These are phyloP conservation scores for Candida silvatica DNA, from an alignment of 805 yeast genomes.

Conservation along the genomic window DNA sequence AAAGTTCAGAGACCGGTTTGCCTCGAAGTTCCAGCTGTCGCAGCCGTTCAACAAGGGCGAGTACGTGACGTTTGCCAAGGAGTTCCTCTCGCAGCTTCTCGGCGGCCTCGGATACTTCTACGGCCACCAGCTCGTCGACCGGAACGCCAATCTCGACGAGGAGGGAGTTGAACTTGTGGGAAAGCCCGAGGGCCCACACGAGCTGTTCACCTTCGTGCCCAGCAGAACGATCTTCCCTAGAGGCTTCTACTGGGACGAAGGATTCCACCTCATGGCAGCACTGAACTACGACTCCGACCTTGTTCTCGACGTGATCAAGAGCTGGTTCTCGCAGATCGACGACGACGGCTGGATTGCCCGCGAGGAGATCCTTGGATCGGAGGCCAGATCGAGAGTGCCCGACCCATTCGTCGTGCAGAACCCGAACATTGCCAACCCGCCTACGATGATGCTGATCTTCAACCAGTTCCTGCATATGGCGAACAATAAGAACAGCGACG, in stretches of 20 bases:
- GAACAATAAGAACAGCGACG: constrained; percentile 11
- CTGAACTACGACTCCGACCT: constrained; percentile 78
- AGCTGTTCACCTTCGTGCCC: constrained; percentile 78
- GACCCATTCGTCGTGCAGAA: constrained; percentile 74
- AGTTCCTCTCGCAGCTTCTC: constrained; percentile 68
- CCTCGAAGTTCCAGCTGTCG: constrained; percentile 36
- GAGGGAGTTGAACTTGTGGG: constrained; percentile 42
- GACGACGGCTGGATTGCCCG: constrained; percentile 95
- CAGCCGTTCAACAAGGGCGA: constrained; percentile 42
- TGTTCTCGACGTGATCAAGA: constrained; percentile 66
- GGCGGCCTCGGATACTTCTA: constrained; percentile 89
- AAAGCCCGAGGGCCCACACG: constrained; percentile 64
- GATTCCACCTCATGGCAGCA: constrained; percentile 82
- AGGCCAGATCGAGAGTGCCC: constrained; percentile 85
- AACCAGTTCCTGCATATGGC: constrained; percentile 45
- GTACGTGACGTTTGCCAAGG: constrained; percentile 58
- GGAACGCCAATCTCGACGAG: constrained; percentile 59
- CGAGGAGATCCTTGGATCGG: constrained; percentile 88
- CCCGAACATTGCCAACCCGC: constrained; percentile 91
- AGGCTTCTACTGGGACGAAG: constrained; percentile 99
- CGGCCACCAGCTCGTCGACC: constrained; percentile 78
- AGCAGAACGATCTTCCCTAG: constrained; percentile 92
- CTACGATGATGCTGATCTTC: constrained; percentile 76
- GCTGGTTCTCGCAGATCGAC: constrained; percentile 85
- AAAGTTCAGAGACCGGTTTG: constrained; percentile 46